These are phyloP conservation scores for Mortierella sp. DNA, from an alignment of 371 early-diverging fungal genomes.

Conservation along the genomic window DNA sequence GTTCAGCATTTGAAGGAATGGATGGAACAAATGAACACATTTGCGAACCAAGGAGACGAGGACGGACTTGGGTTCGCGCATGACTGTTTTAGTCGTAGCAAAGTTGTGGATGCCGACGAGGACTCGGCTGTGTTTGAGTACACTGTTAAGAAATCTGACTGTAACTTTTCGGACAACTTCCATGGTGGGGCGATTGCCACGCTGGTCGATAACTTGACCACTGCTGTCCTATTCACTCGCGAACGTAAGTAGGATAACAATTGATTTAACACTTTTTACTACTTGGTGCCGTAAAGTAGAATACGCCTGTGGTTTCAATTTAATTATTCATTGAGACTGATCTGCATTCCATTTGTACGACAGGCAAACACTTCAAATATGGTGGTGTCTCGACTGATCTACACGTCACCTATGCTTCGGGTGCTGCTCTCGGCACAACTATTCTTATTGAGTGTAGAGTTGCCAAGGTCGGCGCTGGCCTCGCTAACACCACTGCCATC, in stretches of 20 bases:
- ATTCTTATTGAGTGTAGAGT: constrained; percentile 49
- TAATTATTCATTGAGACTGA: neutral
- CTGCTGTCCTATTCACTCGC: constrained; percentile 41
- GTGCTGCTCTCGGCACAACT: constrained; percentile 32
- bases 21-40: constrained; percentile 26
- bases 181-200: constrained; percentile 59
- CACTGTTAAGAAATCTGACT: constrained; percentile 45
- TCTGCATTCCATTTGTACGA: neutral
- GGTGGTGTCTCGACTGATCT: constrained; percentile 58
- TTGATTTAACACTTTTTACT: neutral
- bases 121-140: constrained; percentile 51
- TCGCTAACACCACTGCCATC: constrained; percentile 42
- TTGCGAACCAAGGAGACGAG: constrained; percentile 19
- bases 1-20: constrained; percentile 29
- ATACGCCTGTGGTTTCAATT: neutral
- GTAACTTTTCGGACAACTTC: constrained; percentile 53
- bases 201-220: constrained; percentile 53
- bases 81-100: constrained; percentile 25
- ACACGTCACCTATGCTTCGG: constrained; percentile 55
- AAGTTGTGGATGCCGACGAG: constrained; percentile 44
- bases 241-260: constrained; percentile 32
- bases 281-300: neutral
- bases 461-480: constrained; percentile 40
- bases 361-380: constrained; percentile 46
- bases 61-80: constrained; percentile 25